Evolutionary conservation across 345 rosid species (phyloP).

Genomic region (Syzygium aromaticum): DNA sequence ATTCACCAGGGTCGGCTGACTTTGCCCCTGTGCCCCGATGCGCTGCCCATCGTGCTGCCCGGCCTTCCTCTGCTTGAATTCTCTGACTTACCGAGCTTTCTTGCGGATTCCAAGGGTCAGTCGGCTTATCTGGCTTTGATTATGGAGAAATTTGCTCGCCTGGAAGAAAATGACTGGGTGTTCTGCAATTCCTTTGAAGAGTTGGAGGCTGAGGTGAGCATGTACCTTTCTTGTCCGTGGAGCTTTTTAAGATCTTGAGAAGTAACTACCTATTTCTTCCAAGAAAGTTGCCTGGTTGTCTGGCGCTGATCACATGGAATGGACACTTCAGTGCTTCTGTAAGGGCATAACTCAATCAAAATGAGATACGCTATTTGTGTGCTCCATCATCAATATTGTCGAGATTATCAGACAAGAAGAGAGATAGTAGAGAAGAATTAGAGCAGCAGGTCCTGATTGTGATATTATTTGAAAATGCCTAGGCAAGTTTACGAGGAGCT

Average conservation of each 20-base stretch:
- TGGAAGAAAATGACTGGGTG: constrained; percentile 27
- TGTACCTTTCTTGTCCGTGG: not conserved
- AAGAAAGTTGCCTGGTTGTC: not conserved
- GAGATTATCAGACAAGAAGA: not conserved
- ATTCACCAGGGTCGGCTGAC: constrained; percentile 13
- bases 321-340: not conserved
- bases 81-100: constrained; percentile 30
- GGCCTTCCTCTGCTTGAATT: constrained; percentile 28
- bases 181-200: constrained; percentile 37
- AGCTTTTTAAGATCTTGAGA: not conserved
- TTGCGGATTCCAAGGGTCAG: constrained; percentile 14
- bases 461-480: not conserved
- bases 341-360: not conserved
- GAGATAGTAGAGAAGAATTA: not conserved
- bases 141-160: constrained; percentile 11
- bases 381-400: not conserved
- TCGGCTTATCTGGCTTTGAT: constrained; percentile 27
- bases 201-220: constrained; percentile 37
- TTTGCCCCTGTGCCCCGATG: constrained; percentile 19
- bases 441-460: not conserved
- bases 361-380: not conserved
- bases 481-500: not conserved
- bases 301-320: not conserved
- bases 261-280: not conserved
- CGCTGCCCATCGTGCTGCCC: constrained; percentile 13